Conservation (phyloP, 495 filamentous ascomycete genomes). For the Lasiosphaeria ovina region DNA sequence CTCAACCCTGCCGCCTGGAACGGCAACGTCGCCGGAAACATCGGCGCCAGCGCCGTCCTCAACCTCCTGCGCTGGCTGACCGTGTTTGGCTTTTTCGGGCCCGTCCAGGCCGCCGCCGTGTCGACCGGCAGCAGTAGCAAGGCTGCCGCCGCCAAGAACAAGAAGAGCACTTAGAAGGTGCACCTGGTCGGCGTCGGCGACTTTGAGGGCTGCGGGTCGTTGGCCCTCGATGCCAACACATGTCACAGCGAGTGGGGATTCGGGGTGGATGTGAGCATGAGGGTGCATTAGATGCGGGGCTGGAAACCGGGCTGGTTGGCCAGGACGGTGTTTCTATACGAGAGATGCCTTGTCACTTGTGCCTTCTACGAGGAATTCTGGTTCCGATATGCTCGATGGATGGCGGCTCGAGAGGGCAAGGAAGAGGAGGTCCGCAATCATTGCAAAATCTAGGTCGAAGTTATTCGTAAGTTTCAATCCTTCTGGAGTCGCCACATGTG, state of each 20-base stretch:
- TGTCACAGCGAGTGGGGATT: no score
- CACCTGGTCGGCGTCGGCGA: no score
- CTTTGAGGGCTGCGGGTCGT: no score
- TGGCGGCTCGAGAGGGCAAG: constrained; percentile 76
- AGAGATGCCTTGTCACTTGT: constrained; percentile 87
- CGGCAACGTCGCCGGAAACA: constrained; percentile 56
- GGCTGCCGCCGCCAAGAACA: no score
- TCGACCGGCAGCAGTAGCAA: no score
- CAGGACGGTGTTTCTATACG: constrained; percentile 81
- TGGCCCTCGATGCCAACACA: no score
- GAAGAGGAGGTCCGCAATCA: constrained; percentile 89
- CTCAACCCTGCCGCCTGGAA: constrained; percentile 54
- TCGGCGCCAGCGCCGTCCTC: constrained; percentile 52
- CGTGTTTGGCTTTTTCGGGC: constrained; percentile 52
- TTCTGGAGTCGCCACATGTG: no score
- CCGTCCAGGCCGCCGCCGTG: background rate
- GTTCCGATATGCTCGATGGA: constrained; percentile 97
- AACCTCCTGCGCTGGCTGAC: constrained; percentile 52
- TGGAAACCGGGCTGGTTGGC: constrained; percentile 42
- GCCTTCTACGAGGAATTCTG: constrained; percentile 98
- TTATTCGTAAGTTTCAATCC: no score
- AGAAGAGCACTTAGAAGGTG: no score
- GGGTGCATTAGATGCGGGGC: no score
- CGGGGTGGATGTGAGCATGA: no score
- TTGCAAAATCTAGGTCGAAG: no score